phyloP scores from a whole-genome alignment of 139 green algal genomes.

The Closterium sp. region DNA sequence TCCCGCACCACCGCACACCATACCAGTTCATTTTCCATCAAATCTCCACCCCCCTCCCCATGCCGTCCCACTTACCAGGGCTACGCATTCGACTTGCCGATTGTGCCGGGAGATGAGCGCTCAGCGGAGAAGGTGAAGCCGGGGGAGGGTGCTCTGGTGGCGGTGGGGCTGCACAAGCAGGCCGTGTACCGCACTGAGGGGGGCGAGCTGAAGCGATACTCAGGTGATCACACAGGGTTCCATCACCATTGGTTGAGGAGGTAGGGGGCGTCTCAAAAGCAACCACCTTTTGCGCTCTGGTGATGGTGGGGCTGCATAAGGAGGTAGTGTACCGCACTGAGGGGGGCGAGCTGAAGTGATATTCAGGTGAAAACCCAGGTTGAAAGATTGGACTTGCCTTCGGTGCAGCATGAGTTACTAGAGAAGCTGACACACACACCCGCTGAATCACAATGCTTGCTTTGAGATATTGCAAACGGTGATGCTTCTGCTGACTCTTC shows the following conservation, averaged over 20 bases:
- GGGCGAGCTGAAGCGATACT: slow-evolving; percentile 13
- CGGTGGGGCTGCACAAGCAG: slow-evolving; percentile 24
- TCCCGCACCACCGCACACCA: too few relatives aligned
- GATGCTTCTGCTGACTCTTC: neutral
- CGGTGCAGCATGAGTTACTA: too few relatives aligned
- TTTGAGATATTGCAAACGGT: neutral
- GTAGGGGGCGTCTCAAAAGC: too few relatives aligned
- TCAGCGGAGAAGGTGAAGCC: neutral
- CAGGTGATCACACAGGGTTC: slow-evolving; percentile 17
- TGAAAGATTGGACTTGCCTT: too few relatives aligned
- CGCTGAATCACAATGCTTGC: neutral
- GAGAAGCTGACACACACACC: too few relatives aligned
- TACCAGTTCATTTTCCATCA: too few relatives aligned
- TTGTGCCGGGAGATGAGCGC: neutral
- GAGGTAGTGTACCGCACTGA: slow-evolving; percentile 4
- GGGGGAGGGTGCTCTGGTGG: neutral
- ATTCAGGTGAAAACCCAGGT: slow-evolving; percentile 8
- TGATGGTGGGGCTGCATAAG: neutral
- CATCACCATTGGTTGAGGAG: too few relatives aligned
- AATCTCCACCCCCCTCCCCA: neutral
- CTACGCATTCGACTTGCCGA: slow-evolving; percentile 14
- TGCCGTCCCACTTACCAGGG: neutral
- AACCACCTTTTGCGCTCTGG: too few relatives aligned
- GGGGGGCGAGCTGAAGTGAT: neutral
- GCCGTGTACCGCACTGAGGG: slow-evolving; percentile 28